These are phyloP conservation scores for Ceratocystiopsis sp. DNA, from an alignment of 2,329 filamentous ascomycete species.

Conservation along the genomic window DNA sequence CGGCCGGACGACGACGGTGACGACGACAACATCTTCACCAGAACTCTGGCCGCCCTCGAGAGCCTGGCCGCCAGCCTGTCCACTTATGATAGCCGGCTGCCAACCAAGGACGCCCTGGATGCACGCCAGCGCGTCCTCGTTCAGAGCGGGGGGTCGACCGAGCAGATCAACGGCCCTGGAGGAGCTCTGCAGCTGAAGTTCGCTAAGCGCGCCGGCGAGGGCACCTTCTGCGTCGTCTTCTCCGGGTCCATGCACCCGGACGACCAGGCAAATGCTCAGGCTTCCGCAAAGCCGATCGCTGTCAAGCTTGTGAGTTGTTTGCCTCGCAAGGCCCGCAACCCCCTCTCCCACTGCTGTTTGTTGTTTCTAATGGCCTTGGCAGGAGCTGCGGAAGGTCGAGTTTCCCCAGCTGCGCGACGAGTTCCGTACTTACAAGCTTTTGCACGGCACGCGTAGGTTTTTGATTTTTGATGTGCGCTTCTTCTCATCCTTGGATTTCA, in stretches of 20 bases:
- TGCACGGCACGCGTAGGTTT: conserved; percentile 4
- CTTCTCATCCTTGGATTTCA: too few relatives aligned
- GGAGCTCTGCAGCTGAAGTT: conserved; percentile 6
- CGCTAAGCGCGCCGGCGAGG: conserved; percentile 6
- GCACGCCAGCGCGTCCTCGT: conserved; percentile 33
- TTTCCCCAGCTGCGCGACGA: conserved; percentile 10
- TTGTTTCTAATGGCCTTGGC: neutral
- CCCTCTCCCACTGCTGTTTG: neutral
- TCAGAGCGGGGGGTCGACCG: conserved; percentile 1
- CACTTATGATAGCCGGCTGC: conserved; percentile 23
- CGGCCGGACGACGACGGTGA: neutral
- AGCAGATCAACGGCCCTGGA: conserved; percentile 1
- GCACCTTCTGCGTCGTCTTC: conserved; percentile 10
- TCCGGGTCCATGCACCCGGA: conserved; percentile 2
- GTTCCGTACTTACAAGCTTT: conserved; percentile 10
- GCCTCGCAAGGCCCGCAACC: too few relatives aligned
- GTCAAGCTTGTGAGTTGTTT: conserved; percentile 7
- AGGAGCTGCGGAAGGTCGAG: conserved; percentile 9
- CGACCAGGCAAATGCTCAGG: too few relatives aligned
- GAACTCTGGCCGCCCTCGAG: conserved; percentile 5
- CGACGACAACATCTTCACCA: neutral
- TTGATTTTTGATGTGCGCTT: too few relatives aligned
- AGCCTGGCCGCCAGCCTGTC: conserved; percentile 3
- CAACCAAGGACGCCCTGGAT: conserved; percentile 79
- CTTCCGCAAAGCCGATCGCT: conserved; percentile 1